Base-by-base conservation (phyloP, 257 asterid genomes). In the Orobanche coerulescens region DNA sequence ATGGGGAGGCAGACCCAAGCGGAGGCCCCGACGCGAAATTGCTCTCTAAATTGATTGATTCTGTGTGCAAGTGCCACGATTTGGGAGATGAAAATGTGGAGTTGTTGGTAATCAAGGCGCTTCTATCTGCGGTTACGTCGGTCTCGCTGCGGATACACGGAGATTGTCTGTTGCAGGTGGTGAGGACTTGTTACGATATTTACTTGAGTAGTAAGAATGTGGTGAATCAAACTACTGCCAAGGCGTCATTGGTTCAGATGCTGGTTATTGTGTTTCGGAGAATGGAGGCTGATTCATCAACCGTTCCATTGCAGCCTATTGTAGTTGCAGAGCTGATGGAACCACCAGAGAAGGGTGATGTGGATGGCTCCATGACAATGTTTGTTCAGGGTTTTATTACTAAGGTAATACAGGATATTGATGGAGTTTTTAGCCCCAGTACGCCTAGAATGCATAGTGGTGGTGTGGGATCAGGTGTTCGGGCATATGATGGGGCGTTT, bases 281-380 rank as follows among this genome's bases (percentile, higher is more conserved):
- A 71, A 93, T 93, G 99, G 99, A 93, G 89, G 99, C 97, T 2
- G 97, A 93, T 72, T 86, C 95, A 10, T 84, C 95, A 1, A 90
- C 97, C 0, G 97, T 89, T 66, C 97, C 97, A 0, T 62, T 84
- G 66, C 97, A 90, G 80, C 99, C 99, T 22, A 89, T 93, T 62
- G 97, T 93, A 30, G 96, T 93, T 61, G 99, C 97, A 2, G 97
- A 93, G 78, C 71, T 87, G 58, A 83, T 89, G 96, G 99, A 83
- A 61, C 96, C 95, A 0, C 73, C 75, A 20, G 97, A 89, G 79
- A 90, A 87, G 78, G 67, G 87, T 4, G 96, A 93, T 62, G 85
- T 57, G 52, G 97, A 90, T 62, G 95, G 87, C 58, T 76, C 91
- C 25, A 82, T 81, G 94, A 81, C 95, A 6, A 70, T 89, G 78